These are phyloP conservation scores for Suillus lakei DNA, from an alignment of 768 basidiomycete genomes.

Conservation along the genomic window DNA sequence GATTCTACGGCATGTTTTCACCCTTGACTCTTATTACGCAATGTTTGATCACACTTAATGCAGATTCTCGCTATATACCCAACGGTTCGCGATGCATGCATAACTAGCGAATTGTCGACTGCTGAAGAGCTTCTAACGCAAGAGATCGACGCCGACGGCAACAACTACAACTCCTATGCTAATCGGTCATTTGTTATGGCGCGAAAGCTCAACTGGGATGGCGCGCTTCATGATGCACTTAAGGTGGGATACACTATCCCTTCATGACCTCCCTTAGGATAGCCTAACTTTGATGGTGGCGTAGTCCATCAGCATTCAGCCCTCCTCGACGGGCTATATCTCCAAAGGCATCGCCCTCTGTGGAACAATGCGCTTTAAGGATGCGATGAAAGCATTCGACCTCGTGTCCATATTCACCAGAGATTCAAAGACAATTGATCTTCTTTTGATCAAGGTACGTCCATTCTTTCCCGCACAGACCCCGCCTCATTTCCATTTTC, in stretches of 20 bases:
- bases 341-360: constrained; percentile 3
- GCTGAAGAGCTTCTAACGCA: background rate
- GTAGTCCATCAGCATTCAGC: background rate
- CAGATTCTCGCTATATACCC: background rate
- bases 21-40: background rate
- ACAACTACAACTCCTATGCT: background rate
- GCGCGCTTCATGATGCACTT: background rate
- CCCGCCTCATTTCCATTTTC: background rate
- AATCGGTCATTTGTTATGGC: background rate
- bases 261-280: background rate
- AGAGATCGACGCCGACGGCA: background rate
- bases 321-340: background rate
- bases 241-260: background rate
- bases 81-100: background rate
- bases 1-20: background rate
- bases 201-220: background rate
- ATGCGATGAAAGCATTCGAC: constrained; percentile 1
- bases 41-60: background rate
- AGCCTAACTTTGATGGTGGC: background rate
- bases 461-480: background rate
- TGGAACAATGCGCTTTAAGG: background rate
- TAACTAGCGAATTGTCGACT: background rate
- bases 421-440: background rate
- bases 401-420: background rate
- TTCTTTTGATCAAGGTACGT: background rate